These are phyloP conservation scores for Penicillium sp. DNA, from an alignment of 2,329 filamentous ascomycete genomes.

Conservation along the genomic window DNA sequence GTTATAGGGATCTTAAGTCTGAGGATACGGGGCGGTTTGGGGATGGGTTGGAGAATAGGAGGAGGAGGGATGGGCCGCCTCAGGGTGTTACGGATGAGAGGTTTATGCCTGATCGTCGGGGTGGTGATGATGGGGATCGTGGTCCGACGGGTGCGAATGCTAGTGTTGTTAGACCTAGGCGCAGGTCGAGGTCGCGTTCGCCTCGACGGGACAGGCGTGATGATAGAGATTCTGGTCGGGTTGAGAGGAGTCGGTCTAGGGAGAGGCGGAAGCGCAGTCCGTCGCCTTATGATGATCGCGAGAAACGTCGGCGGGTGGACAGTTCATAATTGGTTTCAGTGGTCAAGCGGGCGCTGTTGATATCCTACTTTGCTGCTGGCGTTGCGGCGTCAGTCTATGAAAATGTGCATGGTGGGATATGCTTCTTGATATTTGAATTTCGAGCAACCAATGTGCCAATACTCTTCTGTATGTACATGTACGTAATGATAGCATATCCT, in stretches of 20 bases:
- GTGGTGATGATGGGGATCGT: constrained; percentile 30
- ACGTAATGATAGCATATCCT: constrained; percentile 15
- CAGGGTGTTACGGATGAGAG: constrained; percentile 47
- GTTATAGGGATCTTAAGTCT: constrained; percentile 80
- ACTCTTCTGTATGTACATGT: constrained; percentile 1
- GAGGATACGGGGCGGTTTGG: constrained; percentile 92
- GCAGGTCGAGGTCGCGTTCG: constrained; percentile 49
- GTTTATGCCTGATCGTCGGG: constrained; percentile 46
- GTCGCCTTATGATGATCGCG: constrained; percentile 44
- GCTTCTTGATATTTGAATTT: constrained; percentile 17
- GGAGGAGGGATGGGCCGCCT: constrained; percentile 33
- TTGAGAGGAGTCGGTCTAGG: constrained; percentile 45
- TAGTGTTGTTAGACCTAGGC: constrained; percentile 41
- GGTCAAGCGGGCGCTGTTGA: not conserved
- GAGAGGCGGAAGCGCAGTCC: constrained; percentile 50
- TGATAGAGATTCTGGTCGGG: constrained; percentile 33
- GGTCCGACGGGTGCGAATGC: constrained; percentile 50
- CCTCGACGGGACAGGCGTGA: constrained; percentile 45
- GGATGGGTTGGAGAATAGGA: constrained; percentile 34
- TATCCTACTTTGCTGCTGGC: constrained; percentile 18
- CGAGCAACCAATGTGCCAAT: constrained; percentile 14
- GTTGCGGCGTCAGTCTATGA: constrained; percentile 18
- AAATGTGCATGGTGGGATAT: constrained; percentile 14
- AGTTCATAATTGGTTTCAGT: constrained; percentile 21
- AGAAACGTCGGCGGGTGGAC: constrained; percentile 43